These are phyloP conservation scores for Pyrus pyrifolia DNA, from an alignment of 306 rosid genomes.

Conservation along the genomic window DNA sequence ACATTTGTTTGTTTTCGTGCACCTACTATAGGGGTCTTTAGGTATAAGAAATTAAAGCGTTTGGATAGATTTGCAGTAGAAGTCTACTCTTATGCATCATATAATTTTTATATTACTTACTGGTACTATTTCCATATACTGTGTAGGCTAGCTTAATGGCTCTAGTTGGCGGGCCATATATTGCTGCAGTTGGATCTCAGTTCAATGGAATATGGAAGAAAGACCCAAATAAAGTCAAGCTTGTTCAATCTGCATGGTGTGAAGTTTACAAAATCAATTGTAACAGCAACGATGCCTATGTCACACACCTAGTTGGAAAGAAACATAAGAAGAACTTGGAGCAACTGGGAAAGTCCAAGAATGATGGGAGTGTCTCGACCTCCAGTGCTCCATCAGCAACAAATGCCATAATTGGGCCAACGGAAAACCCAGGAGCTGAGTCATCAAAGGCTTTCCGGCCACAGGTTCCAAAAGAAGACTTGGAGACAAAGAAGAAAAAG, in stretches of 20 bases:
- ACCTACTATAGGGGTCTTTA: neutral
- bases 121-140: neutral
- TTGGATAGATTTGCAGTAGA: too few relatives aligned
- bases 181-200: conserved; percentile 35
- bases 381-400: conserved; percentile 9
- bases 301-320: conserved; percentile 49
- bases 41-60: too few relatives aligned
- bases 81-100: too few relatives aligned
- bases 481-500: conserved; percentile 51
- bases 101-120: neutral
- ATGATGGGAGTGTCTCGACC: neutral
- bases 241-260: conserved; percentile 52
- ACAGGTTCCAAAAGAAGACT: conserved; percentile 15
- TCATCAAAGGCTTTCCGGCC: conserved; percentile 1
- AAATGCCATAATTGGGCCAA: conserved; percentile 29
- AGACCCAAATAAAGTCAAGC: conserved; percentile 33
- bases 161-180: conserved; percentile 27
- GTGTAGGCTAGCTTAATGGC: conserved; percentile 42
- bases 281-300: conserved; percentile 46
- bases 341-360: conserved; percentile 26
- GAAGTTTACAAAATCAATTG: conserved; percentile 55
- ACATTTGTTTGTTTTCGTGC: neutral
- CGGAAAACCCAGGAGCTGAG: conserved; percentile 32
- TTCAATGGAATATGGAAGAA: conserved; percentile 28
- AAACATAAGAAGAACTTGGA: conserved; percentile 53